These are phyloP conservation scores for Acrocalymma vagum DNA, from an alignment of 2,329 filamentous ascomycete species.

Conservation along the genomic window DNA sequence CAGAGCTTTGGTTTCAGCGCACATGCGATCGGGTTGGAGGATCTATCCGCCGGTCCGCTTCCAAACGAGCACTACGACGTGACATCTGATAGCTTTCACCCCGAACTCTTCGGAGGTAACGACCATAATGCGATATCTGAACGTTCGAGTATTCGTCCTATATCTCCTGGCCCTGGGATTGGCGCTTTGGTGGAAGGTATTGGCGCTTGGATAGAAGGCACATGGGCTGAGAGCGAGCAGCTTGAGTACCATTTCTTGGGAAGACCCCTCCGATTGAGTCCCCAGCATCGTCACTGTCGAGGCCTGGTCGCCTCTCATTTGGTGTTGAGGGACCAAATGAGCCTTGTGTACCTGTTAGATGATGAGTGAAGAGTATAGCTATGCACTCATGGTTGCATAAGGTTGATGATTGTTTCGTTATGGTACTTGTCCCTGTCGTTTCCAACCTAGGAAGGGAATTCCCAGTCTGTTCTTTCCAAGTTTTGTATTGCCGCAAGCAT, in stretches of 20 bases:
- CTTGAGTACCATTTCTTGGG: slow-evolving; percentile 31
- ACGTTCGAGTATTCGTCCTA: slow-evolving; percentile 17
- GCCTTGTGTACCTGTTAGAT: slow-evolving; percentile 9
- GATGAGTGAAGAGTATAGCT: slow-evolving; percentile 2
- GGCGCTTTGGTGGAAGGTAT: slow-evolving; percentile 17
- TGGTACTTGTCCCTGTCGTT: background rate
- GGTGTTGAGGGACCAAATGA: slow-evolving; percentile 24
- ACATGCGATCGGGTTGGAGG: slow-evolving; percentile 9
- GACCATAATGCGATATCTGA: slow-evolving; percentile 16
- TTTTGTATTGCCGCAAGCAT: too few species aligned
- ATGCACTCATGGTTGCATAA: background rate
- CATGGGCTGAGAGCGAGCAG: slow-evolving; percentile 4
- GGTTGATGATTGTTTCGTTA: background rate
- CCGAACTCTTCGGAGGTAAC: slow-evolving; percentile 17
- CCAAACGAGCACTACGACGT: slow-evolving; percentile 7
- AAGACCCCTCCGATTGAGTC: slow-evolving; percentile 37
- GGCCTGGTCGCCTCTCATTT: slow-evolving; percentile 31
- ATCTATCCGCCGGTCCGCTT: background rate
- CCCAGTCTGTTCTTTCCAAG: slow-evolving; percentile 20
- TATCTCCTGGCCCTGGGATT: slow-evolving; percentile 34
- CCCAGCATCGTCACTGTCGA: slow-evolving; percentile 38
- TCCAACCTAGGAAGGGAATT: background rate
- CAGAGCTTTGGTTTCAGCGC: slow-evolving; percentile 4
- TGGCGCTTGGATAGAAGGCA: too few species aligned
- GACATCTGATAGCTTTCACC: slow-evolving; percentile 16